Evolutionary conservation across 257 asterid species (phyloP), one percentile per base, ranked within the genome.

Genomic region (Eustoma russellianum): DNA sequence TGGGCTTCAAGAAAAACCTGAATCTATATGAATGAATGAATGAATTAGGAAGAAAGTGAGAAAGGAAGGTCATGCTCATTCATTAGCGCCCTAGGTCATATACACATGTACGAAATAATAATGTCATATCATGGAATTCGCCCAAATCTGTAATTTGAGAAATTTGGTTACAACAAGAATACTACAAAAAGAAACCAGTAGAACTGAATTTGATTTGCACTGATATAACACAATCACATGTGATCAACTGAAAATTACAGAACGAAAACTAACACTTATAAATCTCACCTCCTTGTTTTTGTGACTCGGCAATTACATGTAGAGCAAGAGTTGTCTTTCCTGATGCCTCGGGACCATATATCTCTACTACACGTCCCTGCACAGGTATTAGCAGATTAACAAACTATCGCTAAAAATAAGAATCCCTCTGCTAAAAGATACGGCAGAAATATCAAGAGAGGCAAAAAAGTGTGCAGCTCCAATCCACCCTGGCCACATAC

Each of bases 281-380:
- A 17, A 46, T 53, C 72, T 57, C 62, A 83, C 98, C 96, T 82
- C 98, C 98, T 64, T 74, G 85, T 73, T 79, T 87, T 52, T 91
- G 98, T 65, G 98, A 92, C 79, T 86, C 98, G 1, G 96, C 96
- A 64, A 87, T 87, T 59, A 87, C 92, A 64, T 91, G 98, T 64
- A 91, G 74, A 63, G 95, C 94, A 72, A 91, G 96, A 58, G 98
- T 87, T 51, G 98, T 91, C 77, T 91, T 87, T 41, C 96, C 98
- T 43, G 96, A 83, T 76, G 98, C 96, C 67, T 91, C 98, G 50
- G 95, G 95, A 33, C 98, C 96, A 82, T 91, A 91, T 60, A 91
- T 82, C 78, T 91, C 96, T 60, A 91, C 82, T 19, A 91, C 95
- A 7, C 96, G 95, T 57, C 98, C 98, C 96, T 91, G 71, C 46